These are phyloP conservation scores for Colletotrichum spaethianum DNA, from an alignment of 2,329 filamentous ascomycete species.

Conservation along the genomic window DNA sequence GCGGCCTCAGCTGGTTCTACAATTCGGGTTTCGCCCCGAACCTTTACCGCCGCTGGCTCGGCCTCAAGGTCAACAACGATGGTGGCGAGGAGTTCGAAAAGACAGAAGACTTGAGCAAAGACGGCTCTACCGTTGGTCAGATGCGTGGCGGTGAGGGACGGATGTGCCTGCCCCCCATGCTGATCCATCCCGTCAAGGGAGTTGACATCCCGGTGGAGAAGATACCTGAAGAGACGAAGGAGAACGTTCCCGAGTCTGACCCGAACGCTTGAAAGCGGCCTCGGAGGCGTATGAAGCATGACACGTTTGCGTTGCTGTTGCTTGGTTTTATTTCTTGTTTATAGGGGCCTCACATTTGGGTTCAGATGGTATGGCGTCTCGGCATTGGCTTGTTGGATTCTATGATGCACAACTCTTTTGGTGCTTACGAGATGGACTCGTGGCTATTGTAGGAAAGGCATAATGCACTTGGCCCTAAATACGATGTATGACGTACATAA, in stretches of 20 bases:
- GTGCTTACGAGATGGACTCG: constrained; percentile 15
- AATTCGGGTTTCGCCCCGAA: constrained; percentile 86
- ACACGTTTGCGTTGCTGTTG: constrained; percentile 22
- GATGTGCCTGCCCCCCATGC: constrained; percentile 92
- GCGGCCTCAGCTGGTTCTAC: constrained; percentile 92
- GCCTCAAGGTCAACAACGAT: constrained; percentile 83
- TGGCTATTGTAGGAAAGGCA: constrained; percentile 38
- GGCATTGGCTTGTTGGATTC: constrained; percentile 40
- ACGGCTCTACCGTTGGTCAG: constrained; percentile 62
- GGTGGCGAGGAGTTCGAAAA: constrained; percentile 84
- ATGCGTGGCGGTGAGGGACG: constrained; percentile 82
- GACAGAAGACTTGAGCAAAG: constrained; percentile 66
- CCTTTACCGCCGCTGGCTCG: constrained; percentile 89
- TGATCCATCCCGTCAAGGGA: constrained; percentile 90
- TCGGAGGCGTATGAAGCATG: constrained; percentile 26
- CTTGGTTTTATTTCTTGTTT: constrained; percentile 18
- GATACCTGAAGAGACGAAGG: constrained; percentile 62
- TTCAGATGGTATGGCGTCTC: constrained; percentile 39
- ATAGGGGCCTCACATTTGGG: constrained; percentile 26
- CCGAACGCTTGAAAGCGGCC: constrained; percentile 56
- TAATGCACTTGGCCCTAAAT: constrained; percentile 34
- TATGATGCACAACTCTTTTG: constrained; percentile 1
- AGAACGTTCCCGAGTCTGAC: constrained; percentile 63
- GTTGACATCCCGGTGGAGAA: constrained; percentile 76
- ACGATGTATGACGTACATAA: constrained; percentile 41